phyloP scores from a whole-genome alignment of 495 filamentous ascomycete species.

The Penicillium taxi region DNA sequence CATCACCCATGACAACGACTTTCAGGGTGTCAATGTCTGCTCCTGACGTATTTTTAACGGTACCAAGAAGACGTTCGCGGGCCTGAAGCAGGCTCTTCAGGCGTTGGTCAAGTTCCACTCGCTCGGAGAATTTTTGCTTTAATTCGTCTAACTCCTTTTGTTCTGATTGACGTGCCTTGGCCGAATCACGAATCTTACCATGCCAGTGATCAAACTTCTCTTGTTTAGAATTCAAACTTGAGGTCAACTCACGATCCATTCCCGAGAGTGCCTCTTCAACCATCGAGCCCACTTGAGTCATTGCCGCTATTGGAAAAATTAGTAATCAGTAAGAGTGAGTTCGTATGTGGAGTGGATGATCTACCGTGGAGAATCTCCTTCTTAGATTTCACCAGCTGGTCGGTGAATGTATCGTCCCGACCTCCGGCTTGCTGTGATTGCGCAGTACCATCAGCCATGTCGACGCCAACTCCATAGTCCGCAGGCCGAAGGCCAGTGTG shows the following conservation, averaged over 20 bases:
- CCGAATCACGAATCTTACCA: slow-evolving; percentile 65
- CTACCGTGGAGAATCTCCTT: slow-evolving; percentile 41
- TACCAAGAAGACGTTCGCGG: slow-evolving; percentile 38
- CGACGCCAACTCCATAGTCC: slow-evolving; percentile 87
- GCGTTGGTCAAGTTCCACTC: slow-evolving; percentile 51
- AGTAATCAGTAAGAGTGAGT: slow-evolving; percentile 12
- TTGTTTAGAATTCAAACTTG: slow-evolving; percentile 73
- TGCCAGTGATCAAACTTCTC: slow-evolving; percentile 71
- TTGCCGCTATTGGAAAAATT: slow-evolving; percentile 48
- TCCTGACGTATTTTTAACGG: slow-evolving; percentile 28
- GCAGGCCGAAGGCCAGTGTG: slow-evolving; percentile 74
- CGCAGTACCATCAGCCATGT: slow-evolving; percentile 41
- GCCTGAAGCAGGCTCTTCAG: slow-evolving; percentile 53
- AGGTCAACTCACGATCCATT: slow-evolving; percentile 64
- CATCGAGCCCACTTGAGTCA: slow-evolving; percentile 43
- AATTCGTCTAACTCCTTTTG: slow-evolving; percentile 60
- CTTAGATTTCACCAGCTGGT: slow-evolving; percentile 50
- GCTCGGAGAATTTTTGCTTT: slow-evolving; percentile 49
- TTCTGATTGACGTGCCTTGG: slow-evolving; percentile 67
- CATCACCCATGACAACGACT: slow-evolving; percentile 41
- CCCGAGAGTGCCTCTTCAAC: slow-evolving; percentile 50
- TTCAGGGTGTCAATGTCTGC: slow-evolving; percentile 24
- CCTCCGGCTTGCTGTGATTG: slow-evolving; percentile 43
- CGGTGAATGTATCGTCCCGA: slow-evolving; percentile 47
- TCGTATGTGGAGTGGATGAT: background rate